Evolutionary conservation across 768 basidiomycete species (phyloP), one percentile per base, ranked within the genome.

Genomic region (Auriculariales sp.): DNA sequence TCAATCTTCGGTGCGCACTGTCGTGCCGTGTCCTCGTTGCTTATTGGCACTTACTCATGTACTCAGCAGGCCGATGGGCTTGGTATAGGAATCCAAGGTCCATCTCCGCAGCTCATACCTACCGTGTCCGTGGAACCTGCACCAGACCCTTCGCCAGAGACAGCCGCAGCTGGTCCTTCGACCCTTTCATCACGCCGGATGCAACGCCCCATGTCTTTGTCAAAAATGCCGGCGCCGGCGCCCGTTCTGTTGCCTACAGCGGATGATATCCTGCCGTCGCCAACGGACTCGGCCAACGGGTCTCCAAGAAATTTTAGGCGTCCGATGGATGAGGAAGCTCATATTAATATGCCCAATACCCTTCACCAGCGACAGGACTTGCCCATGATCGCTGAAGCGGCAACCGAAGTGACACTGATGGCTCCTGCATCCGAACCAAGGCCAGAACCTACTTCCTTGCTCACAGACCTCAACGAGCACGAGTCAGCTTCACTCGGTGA

Each of bases 161-260:
- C n/a, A 6, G 27, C 34, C 17, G 48, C 17, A 11, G 19, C 30
- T 17, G n/a, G 19, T 24, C 14, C 32, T n/a, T 42, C 47, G 24
- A 28, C 42, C 28, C n/a, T 10, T 10, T 9, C 10, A 10, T 22
- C 25, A 31, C 25, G 22, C 35, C 22, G 27, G 9, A 28, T 30
- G 47, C 28, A 55, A 48, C 80, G 81, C 24, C 70, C 66, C 12
- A 78, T 81, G 49, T 74, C 79, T 19, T 64, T 83, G 50, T 79
- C 81, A 28, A 85, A 79, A 65, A 72, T 80, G 7, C 83, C 85
- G 2, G 77, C 74, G 0, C 86, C 86, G 12, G 62, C 69, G 48
- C 85, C 85, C 42, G 75, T 89, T 11, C 71, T 73, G 48, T 66
- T 89, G 17, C 86, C 86, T 1, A 83, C 77, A 15, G 67, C 70